Evolutionary conservation across 148 eudicot genomes (phyloP).

Genomic region (Arbutus unedo): DNA sequence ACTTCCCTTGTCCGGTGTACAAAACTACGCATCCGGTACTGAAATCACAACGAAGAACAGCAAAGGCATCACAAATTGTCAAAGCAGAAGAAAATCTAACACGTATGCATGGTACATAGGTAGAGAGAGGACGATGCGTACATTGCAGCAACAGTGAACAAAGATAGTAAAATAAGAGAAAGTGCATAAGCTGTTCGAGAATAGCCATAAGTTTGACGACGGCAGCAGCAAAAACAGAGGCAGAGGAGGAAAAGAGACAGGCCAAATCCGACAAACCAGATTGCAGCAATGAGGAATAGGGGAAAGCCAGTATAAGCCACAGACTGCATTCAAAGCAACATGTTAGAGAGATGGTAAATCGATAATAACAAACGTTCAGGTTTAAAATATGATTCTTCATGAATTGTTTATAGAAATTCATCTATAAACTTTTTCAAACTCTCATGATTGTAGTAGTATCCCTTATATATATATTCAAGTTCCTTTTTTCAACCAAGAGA

Average conservation of each 20-base stretch:
- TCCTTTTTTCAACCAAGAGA: background rate
- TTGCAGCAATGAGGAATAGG: constrained; percentile 30
- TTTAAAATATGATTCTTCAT: background rate
- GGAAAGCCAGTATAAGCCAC: constrained; percentile 39
- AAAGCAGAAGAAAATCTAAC: background rate
- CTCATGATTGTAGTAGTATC: background rate
- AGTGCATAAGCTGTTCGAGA: constrained; percentile 39
- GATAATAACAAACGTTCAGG: background rate
- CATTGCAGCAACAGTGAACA: constrained; percentile 43
- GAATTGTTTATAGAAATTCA: background rate
- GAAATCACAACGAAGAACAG: constrained; percentile 21
- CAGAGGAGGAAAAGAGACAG: constrained; percentile 31
- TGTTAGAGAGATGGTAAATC: background rate
- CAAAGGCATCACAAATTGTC: background rate
- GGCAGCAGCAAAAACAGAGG: constrained; percentile 43
- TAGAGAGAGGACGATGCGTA: constrained; percentile 19
- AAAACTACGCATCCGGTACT: constrained; percentile 71
- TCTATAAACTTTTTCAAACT: background rate
- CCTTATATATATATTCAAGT: background rate
- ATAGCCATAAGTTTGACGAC: constrained; percentile 29
- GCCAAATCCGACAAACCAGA: constrained; percentile 46
- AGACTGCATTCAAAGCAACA: constrained; percentile 37
- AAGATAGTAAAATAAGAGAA: constrained; percentile 30
- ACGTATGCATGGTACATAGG: background rate
- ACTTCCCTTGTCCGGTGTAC: constrained; percentile 83